These are phyloP conservation scores for Stemphylium lycopersici DNA, from an alignment of 2,329 filamentous ascomycete genomes.

Conservation along the genomic window DNA sequence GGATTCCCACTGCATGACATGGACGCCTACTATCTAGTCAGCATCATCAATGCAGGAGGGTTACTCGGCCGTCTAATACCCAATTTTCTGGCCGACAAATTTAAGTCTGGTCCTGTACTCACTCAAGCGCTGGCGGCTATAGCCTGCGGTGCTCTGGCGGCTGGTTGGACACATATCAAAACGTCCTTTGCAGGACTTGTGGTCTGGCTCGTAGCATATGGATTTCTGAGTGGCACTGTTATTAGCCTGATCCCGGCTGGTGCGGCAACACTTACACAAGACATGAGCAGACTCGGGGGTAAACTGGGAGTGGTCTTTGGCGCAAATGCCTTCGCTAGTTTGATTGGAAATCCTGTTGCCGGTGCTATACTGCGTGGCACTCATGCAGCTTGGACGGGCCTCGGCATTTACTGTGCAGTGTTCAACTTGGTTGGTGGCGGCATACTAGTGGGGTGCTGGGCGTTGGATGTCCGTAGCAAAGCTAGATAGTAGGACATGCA, in stretches of 20 bases:
- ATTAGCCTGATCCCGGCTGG: conserved; percentile 26
- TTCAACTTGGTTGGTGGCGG: conserved; percentile 16
- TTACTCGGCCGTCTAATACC: conserved; percentile 55
- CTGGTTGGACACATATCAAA: conserved; percentile 15
- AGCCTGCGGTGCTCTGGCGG: conserved; percentile 57
- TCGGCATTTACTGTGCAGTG: conserved; percentile 14
- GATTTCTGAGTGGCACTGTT: conserved; percentile 21
- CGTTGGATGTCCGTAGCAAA: not conserved
- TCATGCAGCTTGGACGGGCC: conserved; percentile 8
- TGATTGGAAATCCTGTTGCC: conserved; percentile 32
- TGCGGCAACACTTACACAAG: conserved; percentile 23
- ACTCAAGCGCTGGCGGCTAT: conserved; percentile 53
- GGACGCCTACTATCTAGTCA: conserved; percentile 17
- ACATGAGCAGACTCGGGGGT: conserved; percentile 27
- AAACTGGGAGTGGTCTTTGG: conserved; percentile 31
- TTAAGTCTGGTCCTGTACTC: conserved; percentile 56
- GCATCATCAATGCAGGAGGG: conserved; percentile 21
- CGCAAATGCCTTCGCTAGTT: conserved; percentile 26
- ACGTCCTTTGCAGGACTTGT: conserved; percentile 20
- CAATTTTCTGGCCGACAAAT: conserved; percentile 59
- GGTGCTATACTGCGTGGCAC: conserved; percentile 22
- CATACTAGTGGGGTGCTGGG: conserved; percentile 13
- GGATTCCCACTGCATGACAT: conserved; percentile 10
- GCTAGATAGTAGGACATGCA: not conserved
- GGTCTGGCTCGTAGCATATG: conserved; percentile 22